Evolutionary conservation across 1,139 yeast species (phyloP).

Genomic region (Zygosaccharomyces pseudobailii): DNA sequence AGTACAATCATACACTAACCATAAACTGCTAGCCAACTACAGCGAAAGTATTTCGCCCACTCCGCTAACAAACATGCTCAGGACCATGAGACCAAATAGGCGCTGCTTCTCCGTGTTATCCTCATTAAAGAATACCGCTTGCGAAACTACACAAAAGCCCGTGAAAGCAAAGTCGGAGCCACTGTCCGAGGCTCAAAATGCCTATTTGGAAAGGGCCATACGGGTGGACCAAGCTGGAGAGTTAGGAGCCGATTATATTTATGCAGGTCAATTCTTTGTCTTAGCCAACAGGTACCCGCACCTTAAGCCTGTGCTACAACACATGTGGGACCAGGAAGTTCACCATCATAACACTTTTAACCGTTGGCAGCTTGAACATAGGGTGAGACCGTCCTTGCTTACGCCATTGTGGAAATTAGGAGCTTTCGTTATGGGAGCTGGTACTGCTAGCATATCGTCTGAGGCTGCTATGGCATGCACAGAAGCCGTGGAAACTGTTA

Average conservation of each 20-base stretch:
- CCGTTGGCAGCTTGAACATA: constrained; percentile 60
- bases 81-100: neutral
- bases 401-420: constrained; percentile 95
- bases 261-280: constrained; percentile 83
- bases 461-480: constrained; percentile 99
- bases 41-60: neutral
- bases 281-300: constrained; percentile 68
- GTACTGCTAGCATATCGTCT: constrained; percentile 80
- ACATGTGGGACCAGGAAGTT: constrained; percentile 98
- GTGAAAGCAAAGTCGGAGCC: constrained; percentile 23
- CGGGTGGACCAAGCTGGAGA: constrained; percentile 99
- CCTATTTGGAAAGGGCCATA: constrained; percentile 68
- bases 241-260: constrained; percentile 92
- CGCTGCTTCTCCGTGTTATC: constrained; percentile 15
- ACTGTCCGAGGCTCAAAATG: constrained; percentile 56
- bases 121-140: constrained; percentile 8
- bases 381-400: constrained; percentile 85
- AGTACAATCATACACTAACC: too few relatives aligned
- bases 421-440: constrained; percentile 80
- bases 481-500: constrained; percentile 97
- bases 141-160: constrained; percentile 2
- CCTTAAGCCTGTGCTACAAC: constrained; percentile 66
- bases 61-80: neutral
- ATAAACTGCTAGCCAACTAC: neutral
- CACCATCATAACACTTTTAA: constrained; percentile 87